Percentiles rank a stretch among this genome's conserved stretches.
Evolutionary conservation across 176 grass and related monocot species (phyloP).

Genomic region (Dendrocalamus sinicus): DNA sequence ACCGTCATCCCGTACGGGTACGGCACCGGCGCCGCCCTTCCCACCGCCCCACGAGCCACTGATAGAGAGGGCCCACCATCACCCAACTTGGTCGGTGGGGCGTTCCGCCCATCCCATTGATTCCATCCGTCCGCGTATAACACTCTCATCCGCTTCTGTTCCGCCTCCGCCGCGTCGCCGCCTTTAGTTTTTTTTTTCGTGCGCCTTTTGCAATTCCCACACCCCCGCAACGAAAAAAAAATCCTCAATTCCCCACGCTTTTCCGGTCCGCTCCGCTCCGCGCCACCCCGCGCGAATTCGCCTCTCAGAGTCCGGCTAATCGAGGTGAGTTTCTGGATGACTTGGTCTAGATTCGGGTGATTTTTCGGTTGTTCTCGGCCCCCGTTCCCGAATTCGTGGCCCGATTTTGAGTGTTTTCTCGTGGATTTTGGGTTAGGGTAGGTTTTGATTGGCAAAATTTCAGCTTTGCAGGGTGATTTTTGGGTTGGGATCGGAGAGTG

Average conservation of each 20-base stretch:
- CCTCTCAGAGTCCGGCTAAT: constrained; percentile 20
- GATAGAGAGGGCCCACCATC: neutral
- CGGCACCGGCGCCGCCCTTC: neutral
- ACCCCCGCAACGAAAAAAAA: neutral
- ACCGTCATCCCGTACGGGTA: constrained; percentile 25
- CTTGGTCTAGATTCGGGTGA: neutral
- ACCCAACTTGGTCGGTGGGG: neutral
- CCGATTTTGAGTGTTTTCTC: neutral
- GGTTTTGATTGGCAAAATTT: neutral
- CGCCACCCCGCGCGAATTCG: neutral
- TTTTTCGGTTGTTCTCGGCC: neutral
- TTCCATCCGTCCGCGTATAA: neutral
- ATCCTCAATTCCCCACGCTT: constrained; percentile 11
- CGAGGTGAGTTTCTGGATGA: constrained; percentile 21
- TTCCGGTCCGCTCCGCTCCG: neutral
- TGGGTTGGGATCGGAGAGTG: neutral
- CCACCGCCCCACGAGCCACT: neutral
- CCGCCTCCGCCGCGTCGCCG: constrained; percentile 23
- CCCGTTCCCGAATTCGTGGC: neutral
- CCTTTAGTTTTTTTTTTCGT: neutral
- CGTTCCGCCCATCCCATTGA: neutral
- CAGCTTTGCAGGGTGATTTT: constrained; percentile 6
- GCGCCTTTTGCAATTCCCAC: constrained; percentile 1
- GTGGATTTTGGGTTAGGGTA: neutral
- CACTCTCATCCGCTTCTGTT: neutral